Conservation (phyloP, 1,284 basidiomycete species). For the Pseudozyma sp. region DNA sequence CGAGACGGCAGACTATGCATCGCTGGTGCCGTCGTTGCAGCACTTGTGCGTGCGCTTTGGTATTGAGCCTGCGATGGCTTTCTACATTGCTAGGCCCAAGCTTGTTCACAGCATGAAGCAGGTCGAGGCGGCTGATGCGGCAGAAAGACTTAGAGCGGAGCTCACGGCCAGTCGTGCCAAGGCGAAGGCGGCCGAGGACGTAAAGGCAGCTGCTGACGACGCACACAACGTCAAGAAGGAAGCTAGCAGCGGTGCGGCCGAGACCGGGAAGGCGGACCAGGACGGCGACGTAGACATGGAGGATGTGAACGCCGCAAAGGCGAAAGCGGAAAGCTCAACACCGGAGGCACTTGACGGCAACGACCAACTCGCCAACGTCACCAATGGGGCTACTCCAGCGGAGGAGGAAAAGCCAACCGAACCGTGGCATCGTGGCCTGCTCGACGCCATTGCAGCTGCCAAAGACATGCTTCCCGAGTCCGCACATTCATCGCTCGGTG, state of each 20-base stretch:
- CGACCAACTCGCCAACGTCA: not conserved
- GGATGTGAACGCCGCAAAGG: conserved; percentile 17
- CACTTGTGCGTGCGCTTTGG: conserved; percentile 59
- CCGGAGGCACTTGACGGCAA: conserved; percentile 2
- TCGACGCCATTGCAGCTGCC: conserved; percentile 50
- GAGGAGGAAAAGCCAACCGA: not conserved
- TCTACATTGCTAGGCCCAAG: conserved; percentile 63
- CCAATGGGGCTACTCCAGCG: not conserved
- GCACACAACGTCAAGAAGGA: not conserved
- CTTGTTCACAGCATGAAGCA: conserved; percentile 53
- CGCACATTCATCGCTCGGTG: conserved; percentile 49
- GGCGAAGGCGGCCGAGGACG: conserved; percentile 20
- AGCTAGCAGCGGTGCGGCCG: not conserved
- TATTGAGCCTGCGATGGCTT: conserved; percentile 63
- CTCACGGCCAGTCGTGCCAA: conserved; percentile 51
- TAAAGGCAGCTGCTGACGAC: conserved; percentile 3
- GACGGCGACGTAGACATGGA: conserved; percentile 44
- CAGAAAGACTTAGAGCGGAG: conserved; percentile 47
- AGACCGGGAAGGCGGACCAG: not conserved
- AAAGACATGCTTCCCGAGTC: conserved; percentile 47
- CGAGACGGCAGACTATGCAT: conserved; percentile 53
- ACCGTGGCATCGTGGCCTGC: conserved; percentile 64
- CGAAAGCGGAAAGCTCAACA: not conserved
- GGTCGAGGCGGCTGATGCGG: conserved; percentile 47
- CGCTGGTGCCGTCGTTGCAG: conserved; percentile 51